Conservation (phyloP, 257 asterid genomes). For the Nicotiana paniculata region DNA sequence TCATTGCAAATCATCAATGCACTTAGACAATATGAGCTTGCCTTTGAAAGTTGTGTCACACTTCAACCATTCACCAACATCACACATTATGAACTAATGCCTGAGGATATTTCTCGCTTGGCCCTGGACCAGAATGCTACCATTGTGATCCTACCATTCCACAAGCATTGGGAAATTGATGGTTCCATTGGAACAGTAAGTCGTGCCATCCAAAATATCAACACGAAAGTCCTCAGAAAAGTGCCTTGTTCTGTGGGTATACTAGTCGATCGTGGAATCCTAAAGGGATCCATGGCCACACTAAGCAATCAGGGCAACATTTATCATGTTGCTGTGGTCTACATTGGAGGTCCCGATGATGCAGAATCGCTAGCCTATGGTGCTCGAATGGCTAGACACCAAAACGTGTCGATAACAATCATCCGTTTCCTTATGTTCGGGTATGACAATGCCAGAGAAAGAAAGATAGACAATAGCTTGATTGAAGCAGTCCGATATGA, state of each 20-base stretch:
- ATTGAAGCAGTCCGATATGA: constrained; percentile 56
- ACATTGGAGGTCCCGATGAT: constrained; percentile 73
- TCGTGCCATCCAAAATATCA: constrained; percentile 44
- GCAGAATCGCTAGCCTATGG: constrained; percentile 70
- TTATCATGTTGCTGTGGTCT: constrained; percentile 52
- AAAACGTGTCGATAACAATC: constrained; percentile 46
- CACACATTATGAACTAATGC: constrained; percentile 43
- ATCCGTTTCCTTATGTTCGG: constrained; percentile 62
- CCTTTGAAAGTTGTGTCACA: constrained; percentile 46
- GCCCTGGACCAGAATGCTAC: constrained; percentile 50
- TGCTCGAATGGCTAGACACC: constrained; percentile 50
- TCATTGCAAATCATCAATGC: constrained; percentile 62
- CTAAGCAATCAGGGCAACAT: constrained; percentile 33
- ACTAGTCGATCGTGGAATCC: constrained; percentile 53
- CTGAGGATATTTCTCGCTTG: constrained; percentile 53
- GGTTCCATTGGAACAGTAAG: constrained; percentile 52
- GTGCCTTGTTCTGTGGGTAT: constrained; percentile 71
- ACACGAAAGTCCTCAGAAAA: constrained; percentile 43
- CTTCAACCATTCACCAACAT: constrained; percentile 49
- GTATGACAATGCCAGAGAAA: constrained; percentile 45
- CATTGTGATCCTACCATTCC: constrained; percentile 60
- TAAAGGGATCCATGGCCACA: constrained; percentile 36
- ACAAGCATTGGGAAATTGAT: constrained; percentile 73
- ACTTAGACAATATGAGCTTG: constrained; percentile 54
- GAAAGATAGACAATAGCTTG: constrained; percentile 46